Percentiles rank a stretch among this genome's conserved stretches.
phyloP scores from a whole-genome alignment of 2,329 filamentous ascomycete species.

The Zalaria obscura region DNA sequence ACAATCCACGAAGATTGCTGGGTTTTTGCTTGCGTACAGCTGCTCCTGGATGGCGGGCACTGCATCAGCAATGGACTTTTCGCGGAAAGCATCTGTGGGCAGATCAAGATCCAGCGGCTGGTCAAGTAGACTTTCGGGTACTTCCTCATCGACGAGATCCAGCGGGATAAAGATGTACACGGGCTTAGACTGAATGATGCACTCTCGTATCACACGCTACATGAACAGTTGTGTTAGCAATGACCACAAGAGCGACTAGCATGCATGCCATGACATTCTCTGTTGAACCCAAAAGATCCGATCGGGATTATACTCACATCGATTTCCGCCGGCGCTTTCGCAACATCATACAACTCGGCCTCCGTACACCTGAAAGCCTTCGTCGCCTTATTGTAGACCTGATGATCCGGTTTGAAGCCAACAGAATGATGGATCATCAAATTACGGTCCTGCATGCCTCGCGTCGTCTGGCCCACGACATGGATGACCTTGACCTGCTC shows the following conservation, averaged over 20 bases:
- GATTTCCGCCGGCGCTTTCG: constrained; percentile 26
- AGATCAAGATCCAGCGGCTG: constrained; percentile 21
- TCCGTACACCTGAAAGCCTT: constrained; percentile 22
- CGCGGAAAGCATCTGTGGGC: constrained; percentile 12
- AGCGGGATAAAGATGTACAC: constrained; percentile 32
- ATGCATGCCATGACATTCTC: too few species aligned
- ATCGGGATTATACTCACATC: constrained; percentile 15
- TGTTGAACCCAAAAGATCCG: too few species aligned
- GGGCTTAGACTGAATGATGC: constrained; percentile 25
- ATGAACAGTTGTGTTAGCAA: not conserved
- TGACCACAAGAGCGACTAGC: not conserved
- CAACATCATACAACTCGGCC: constrained; percentile 25
- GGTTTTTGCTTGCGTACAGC: constrained; percentile 20
- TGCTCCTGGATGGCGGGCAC: constrained; percentile 19
- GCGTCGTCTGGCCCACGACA: constrained; percentile 29
- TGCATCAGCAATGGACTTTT: constrained; percentile 15
- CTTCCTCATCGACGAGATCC: constrained; percentile 22
- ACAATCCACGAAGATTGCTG: constrained; percentile 24
- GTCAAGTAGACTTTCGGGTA: constrained; percentile 21
- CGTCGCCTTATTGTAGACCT: constrained; percentile 26
- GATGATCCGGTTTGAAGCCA: constrained; percentile 25
- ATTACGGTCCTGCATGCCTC: constrained; percentile 24
- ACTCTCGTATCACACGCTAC: constrained; percentile 25
- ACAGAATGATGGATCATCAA: constrained; percentile 34
- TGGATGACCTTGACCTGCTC: constrained; percentile 32